phyloP scores from a whole-genome alignment of 2,329 filamentous ascomycete species.

The Endoconidiophora polonica region DNA sequence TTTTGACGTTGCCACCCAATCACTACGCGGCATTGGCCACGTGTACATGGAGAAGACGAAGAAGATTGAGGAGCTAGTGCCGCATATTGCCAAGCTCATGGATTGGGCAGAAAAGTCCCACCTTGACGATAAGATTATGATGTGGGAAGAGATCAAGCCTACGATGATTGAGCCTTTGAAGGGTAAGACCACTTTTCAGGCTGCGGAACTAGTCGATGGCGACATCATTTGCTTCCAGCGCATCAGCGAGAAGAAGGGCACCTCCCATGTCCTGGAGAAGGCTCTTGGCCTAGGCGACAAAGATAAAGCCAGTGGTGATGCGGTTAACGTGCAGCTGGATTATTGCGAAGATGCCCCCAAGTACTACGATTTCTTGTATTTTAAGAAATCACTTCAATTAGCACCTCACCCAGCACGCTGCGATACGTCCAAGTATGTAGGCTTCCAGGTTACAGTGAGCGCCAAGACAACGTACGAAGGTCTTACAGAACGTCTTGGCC shows the following conservation, averaged over 20 bases:
- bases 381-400: constrained; percentile 67
- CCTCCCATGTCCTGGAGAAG: neutral
- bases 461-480: constrained; percentile 83
- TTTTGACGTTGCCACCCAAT: constrained; percentile 67
- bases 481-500: constrained; percentile 66
- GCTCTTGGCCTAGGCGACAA: constrained; percentile 2
- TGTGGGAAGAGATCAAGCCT: constrained; percentile 96
- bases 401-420: constrained; percentile 45
- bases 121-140: constrained; percentile 41
- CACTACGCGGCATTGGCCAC: constrained; percentile 59
- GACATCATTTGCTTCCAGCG: constrained; percentile 93
- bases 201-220: constrained; percentile 89
- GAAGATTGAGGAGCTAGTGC: constrained; percentile 70
- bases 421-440: constrained; percentile 40
- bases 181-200: constrained; percentile 70
- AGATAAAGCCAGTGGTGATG: neutral
- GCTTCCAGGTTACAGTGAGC: constrained; percentile 64
- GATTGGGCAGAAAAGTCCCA: constrained; percentile 63
- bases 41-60: constrained; percentile 77
- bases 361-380: constrained; percentile 87
- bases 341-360: constrained; percentile 55
- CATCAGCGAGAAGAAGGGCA: constrained; percentile 30
- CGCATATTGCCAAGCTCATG: constrained; percentile 67
- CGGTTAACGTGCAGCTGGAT: constrained; percentile 22
- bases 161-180: constrained; percentile 95